Base-by-base conservation (phyloP, 257 asterid species). In the Vinca minor region DNA sequence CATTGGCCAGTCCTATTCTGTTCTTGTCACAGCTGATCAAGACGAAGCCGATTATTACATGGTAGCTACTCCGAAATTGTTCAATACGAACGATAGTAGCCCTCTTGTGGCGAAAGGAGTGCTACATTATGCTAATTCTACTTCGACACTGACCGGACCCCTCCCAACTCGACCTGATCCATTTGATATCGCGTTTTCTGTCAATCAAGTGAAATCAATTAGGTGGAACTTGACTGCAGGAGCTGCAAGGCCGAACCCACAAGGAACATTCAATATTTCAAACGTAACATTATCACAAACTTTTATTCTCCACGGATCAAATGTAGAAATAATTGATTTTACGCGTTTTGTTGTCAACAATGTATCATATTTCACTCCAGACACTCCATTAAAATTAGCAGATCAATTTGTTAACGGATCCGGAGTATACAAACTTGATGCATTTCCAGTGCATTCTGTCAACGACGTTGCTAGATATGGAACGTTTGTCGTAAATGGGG, bases 191-290 rank as follows among this genome's bases (percentile, higher is more conserved):
- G 55, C 41, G 0, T 89, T 81, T 64, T 86, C 95, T 0, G 57
- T 84, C 29, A 38, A 59, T 56, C 96, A 87, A 69, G 89, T 95
- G 14, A 65, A 58, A 71, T 82, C 85, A 60, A 80, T 87, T 73
- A 83, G 78, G 82, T 76, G 78, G 90, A 86, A 88, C 69, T 65
- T 82, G 87, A 81, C 85, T 0, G 62, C 90, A 0, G 90, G 93
- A 53, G 96, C 83, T 8, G 83, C 96, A 15, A 81, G 90, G 69
- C 95, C 93, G 8, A 86, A 88, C 67, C 88, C 85, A 34, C 96
- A 86, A 71, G 95, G 96, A 25, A 29, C 93, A 20, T 86, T 86
- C 49, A 88, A 88, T 9, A 85, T 88, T 26, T 32, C 95, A 50
- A 84, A 86, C 34, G 79, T 84, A 63, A 88, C 92, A 60, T 39